Conservation (phyloP, 2,329 filamentous ascomycete species). For the Claviceps quebecensis region DNA sequence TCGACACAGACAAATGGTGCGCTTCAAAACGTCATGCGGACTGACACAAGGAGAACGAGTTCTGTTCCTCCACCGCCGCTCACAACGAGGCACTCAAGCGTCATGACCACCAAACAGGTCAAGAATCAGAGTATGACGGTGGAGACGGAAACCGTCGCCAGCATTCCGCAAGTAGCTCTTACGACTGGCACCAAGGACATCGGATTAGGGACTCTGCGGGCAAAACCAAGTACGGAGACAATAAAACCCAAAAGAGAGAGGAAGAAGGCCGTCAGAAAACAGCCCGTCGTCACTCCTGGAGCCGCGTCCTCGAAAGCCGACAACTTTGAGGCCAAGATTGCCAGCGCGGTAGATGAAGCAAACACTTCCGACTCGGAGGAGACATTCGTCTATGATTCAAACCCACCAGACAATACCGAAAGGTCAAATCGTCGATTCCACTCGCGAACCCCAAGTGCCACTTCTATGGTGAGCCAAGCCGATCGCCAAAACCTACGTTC, state of each 20-base stretch:
- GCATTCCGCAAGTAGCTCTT: conserved; percentile 71
- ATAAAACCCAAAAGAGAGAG: conserved; percentile 91
- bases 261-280: conserved; percentile 65
- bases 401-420: conserved; percentile 58
- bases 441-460: conserved; percentile 86
- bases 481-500: conserved; percentile 46
- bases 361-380: conserved; percentile 96
- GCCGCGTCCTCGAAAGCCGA: conserved; percentile 87
- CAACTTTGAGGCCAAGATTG: conserved; percentile 94
- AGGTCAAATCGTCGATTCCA: conserved; percentile 61
- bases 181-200: conserved; percentile 52
- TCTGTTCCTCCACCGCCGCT: conserved; percentile 38
- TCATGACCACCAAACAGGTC: conserved; percentile 47
- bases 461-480: conserved; percentile 62
- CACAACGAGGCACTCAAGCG: conserved; percentile 51
- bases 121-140: conserved; percentile 88
- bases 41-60: conserved; percentile 27
- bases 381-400: conserved; percentile 98
- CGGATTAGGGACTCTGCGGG: conserved; percentile 57
- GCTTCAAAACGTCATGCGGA: conserved; percentile 45
- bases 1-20: conserved; percentile 45
- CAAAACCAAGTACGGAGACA: conserved; percentile 87
- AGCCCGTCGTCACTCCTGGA: conserved; percentile 53
- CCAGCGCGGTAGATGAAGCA: conserved; percentile 87
- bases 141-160: conserved; percentile 89